Evolutionary conservation across 768 basidiomycete species (phyloP).

Genomic region (Steccherinum ochraceum): DNA sequence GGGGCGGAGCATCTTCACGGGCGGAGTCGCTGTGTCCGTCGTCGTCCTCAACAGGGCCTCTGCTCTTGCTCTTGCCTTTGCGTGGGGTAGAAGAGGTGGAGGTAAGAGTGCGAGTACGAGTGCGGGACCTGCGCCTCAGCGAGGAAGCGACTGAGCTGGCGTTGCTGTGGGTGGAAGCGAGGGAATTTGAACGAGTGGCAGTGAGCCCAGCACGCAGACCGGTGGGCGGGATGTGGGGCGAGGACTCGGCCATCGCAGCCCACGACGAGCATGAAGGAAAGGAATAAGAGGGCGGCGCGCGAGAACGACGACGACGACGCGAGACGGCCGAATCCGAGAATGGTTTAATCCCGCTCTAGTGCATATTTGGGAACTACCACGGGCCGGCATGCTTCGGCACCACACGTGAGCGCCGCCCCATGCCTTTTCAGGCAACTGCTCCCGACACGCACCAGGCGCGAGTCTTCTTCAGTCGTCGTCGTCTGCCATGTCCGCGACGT

Average conservation of each 20-base stretch:
- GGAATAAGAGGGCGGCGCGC: constrained; percentile 4
- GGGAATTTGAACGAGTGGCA: constrained; percentile 24
- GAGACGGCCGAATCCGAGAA: not conserved
- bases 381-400: no score
- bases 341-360: not conserved
- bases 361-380: no score
- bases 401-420: no score
- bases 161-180: constrained; percentile 20
- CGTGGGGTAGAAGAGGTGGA: no score
- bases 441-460: no score
- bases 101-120: constrained; percentile 22
- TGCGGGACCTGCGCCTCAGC: constrained; percentile 26
- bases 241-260: constrained; percentile 24
- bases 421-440: no score
- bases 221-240: constrained; percentile 16
- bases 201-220: constrained; percentile 9
- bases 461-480: no score
- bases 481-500: no score
- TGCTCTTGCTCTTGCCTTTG: constrained; percentile 20
- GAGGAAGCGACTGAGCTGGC: constrained; percentile 13
- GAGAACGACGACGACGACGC: not conserved
- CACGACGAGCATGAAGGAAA: constrained; percentile 22
- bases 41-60: constrained; percentile 1
- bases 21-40: constrained; percentile 10
- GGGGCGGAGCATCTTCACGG: constrained; percentile 14